A percentile compares a stretch with the other conserved stretches of the same genome.
Evolutionary conservation across 2,329 filamentous ascomycete genomes (phyloP).

Genomic region (Aspergillus fijiensis): DNA sequence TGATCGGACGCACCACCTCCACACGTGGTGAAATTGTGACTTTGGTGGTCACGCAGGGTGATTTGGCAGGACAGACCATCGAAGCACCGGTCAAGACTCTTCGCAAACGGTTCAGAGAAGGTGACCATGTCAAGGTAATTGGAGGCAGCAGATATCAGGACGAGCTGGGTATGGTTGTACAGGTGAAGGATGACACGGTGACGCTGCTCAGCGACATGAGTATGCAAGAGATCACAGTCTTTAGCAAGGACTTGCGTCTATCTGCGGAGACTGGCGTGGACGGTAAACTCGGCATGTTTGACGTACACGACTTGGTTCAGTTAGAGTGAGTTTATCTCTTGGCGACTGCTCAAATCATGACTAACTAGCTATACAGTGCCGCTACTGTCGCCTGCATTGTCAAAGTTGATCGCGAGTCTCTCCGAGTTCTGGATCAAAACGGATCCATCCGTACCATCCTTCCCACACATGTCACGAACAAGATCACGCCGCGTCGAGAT

Average conservation of each 20-base stretch:
- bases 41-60: constrained; percentile 78
- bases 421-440: constrained; percentile 88
- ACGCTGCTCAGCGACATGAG: constrained; percentile 91
- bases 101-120: constrained; percentile 86
- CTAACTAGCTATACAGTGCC: constrained; percentile 51
- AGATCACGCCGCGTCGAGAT: constrained; percentile 75
- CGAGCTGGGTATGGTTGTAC: constrained; percentile 95
- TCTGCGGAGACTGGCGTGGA: constrained; percentile 89
- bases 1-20: constrained; percentile 79
- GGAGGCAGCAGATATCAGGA: constrained; percentile 91
- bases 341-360: neutral
- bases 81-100: constrained; percentile 91
- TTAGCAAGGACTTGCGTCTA: constrained; percentile 93
- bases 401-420: constrained; percentile 90
- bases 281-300: constrained; percentile 78
- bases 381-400: constrained; percentile 90
- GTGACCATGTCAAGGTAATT: constrained; percentile 98
- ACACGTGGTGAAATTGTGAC: constrained; percentile 92
- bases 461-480: constrained; percentile 88
- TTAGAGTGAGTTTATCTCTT: constrained; percentile 63
- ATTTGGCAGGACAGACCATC: constrained; percentile 77
- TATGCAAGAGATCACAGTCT: constrained; percentile 92
- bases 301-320: constrained; percentile 90
- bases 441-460: constrained; percentile 78
- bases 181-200: constrained; percentile 86